A percentile compares a stretch with the other conserved stretches of the same genome.
Evolutionary conservation across 2,329 filamentous ascomycete species (phyloP).

Genomic region (Aspergillus spinulosporus): DNA sequence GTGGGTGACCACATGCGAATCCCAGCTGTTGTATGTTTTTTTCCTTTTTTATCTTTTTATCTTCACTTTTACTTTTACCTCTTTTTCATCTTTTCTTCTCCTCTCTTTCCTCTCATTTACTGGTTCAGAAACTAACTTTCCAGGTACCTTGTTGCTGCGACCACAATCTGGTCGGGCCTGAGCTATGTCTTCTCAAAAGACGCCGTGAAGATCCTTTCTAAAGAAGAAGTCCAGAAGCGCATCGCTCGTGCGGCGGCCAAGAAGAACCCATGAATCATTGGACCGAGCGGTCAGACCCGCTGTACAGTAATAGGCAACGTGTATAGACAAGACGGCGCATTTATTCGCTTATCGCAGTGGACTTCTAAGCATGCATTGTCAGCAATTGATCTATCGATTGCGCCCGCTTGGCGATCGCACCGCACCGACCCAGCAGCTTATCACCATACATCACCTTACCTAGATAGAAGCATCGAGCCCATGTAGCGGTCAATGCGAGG

Average conservation of each 20-base stretch:
- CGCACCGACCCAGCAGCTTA: neutral
- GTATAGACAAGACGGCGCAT: neutral
- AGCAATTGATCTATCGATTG: neutral
- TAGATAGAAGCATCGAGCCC: too few relatives aligned
- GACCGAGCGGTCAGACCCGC: neutral
- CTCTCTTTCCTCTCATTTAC: neutral
- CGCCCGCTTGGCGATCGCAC: neutral
- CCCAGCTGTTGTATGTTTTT: conserved; percentile 47
- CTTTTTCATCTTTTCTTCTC: neutral
- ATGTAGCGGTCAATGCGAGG: neutral
- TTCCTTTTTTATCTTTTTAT: conserved; percentile 10
- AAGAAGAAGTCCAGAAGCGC: conserved; percentile 43
- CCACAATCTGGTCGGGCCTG: conserved; percentile 89
- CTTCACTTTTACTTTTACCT: neutral
- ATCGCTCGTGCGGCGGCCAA: conserved; percentile 32
- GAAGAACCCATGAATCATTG: conserved; percentile 18
- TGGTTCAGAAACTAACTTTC: conserved; percentile 22
- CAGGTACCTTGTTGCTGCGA: conserved; percentile 81
- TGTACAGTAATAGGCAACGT: neutral
- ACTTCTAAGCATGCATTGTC: neutral
- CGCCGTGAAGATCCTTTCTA: conserved; percentile 78
- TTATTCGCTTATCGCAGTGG: neutral
- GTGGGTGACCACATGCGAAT: conserved; percentile 52
- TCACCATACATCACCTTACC: neutral
- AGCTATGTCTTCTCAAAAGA: conserved; percentile 91